A percentile compares a stretch with the other conserved stretches of the same genome.
These are phyloP conservation scores for thale cress (Arabidopsis thaliana) DNA, from an alignment of 345 rosid species.

Conservation along the genomic window TAIR10.1 NC_003070.9:3239501-3240000, in stretches of 20 bases:
- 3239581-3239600: slow-evolving; percentile 54
- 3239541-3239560: background rate
- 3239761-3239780: background rate
- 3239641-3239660: background rate
- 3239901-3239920: background rate
- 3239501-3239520: slow-evolving; percentile 40
- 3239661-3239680: background rate
- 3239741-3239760: background rate
- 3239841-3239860: background rate
- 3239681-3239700: too few species aligned
- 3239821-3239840: slow-evolving; percentile 2
- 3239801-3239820: background rate
- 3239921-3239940: background rate
- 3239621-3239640: background rate
- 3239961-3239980: background rate
- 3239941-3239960: background rate
- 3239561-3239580: slow-evolving; percentile 38
- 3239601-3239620: slow-evolving; percentile 37
- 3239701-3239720: background rate
- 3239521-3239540: background rate
- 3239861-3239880: background rate
- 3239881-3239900: too few species aligned
- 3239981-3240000: too few species aligned
- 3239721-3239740: background rate
- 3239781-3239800: background rate